Percentiles rank a stretch among this genome's conserved stretches.
Conservation (phyloP, 2,329 filamentous ascomycete species). For the Ophiobolus disseminans region DNA sequence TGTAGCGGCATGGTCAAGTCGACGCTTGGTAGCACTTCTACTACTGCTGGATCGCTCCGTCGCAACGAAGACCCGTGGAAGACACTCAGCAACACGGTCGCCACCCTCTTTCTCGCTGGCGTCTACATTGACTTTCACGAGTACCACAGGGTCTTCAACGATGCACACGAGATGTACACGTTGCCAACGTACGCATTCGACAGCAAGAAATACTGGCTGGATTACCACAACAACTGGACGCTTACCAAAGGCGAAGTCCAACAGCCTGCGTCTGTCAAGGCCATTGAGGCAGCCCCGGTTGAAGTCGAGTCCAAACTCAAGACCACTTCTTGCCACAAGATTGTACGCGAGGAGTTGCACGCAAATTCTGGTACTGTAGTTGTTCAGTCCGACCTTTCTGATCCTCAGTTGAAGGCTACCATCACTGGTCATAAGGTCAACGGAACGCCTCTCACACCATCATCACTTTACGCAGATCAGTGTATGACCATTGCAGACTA, state of each 20-base stretch:
- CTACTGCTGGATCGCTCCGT: conserved; percentile 66
- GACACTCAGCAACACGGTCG: conserved; percentile 65
- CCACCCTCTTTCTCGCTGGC: conserved; percentile 67
- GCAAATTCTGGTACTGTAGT: conserved; percentile 66
- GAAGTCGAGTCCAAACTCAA: conserved; percentile 62
- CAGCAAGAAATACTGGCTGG: conserved; percentile 75
- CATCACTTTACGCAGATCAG: conserved; percentile 69
- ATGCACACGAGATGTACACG: conserved; percentile 65
- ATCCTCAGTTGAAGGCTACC: conserved; percentile 67
- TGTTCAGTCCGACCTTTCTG: conserved; percentile 70
- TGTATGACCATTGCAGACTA: conserved; percentile 71
- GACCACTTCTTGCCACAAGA: conserved; percentile 70
- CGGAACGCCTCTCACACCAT: conserved; percentile 70
- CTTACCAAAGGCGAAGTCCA: conserved; percentile 70
- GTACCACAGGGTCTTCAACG: conserved; percentile 68
- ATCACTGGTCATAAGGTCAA: conserved; percentile 73
- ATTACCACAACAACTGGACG: conserved; percentile 75
- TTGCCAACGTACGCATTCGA: conserved; percentile 74
- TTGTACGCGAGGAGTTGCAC: conserved; percentile 68
- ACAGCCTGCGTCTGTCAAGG: conserved; percentile 49
- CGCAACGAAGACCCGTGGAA: conserved; percentile 70
- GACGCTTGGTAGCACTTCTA: conserved; percentile 62
- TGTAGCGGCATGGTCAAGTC: conserved; percentile 73
- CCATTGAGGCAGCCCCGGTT: conserved; percentile 47
- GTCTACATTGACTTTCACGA: conserved; percentile 74